These are phyloP conservation scores for Penicillium palitans DNA, from an alignment of 2,329 filamentous ascomycete species.

Conservation along the genomic window DNA sequence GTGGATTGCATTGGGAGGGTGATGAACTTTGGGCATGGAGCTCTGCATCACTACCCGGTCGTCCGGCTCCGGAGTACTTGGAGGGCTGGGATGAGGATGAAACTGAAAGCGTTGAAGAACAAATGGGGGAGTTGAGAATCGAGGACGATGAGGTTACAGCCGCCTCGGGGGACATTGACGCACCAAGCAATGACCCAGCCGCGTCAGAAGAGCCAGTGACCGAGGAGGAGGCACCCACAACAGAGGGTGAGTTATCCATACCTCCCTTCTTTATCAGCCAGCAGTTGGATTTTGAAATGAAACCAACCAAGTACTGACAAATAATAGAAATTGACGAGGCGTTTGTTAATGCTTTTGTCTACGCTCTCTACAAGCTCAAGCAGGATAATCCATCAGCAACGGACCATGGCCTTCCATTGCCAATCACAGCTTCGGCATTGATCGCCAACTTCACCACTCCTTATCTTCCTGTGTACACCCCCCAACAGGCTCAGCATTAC, in stretches of 20 bases:
- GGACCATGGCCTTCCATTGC: conserved; percentile 60
- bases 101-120: conserved; percentile 39
- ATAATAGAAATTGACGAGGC: conserved; percentile 65
- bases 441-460: conserved; percentile 67
- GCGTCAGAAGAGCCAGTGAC: conserved; percentile 38
- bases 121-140: conserved; percentile 42
- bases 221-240: conserved; percentile 54
- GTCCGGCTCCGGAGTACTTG: conserved; percentile 54
- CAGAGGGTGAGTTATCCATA: conserved; percentile 50
- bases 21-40: conserved; percentile 70
- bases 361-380: conserved; percentile 61
- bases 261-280: neutral
- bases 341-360: conserved; percentile 65
- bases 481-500: conserved; percentile 57
- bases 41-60: conserved; percentile 54
- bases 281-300: neutral
- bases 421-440: conserved; percentile 63
- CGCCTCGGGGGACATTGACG: conserved; percentile 11
- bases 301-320: conserved; percentile 12
- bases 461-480: conserved; percentile 60
- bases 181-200: conserved; percentile 31
- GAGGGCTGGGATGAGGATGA: conserved; percentile 52
- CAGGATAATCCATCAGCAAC: conserved; percentile 53
- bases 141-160: conserved; percentile 30
- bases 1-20: conserved; percentile 66